phyloP scores from a whole-genome alignment of 169 alveolate genomes.

The Eimeria necatrix region DNA sequence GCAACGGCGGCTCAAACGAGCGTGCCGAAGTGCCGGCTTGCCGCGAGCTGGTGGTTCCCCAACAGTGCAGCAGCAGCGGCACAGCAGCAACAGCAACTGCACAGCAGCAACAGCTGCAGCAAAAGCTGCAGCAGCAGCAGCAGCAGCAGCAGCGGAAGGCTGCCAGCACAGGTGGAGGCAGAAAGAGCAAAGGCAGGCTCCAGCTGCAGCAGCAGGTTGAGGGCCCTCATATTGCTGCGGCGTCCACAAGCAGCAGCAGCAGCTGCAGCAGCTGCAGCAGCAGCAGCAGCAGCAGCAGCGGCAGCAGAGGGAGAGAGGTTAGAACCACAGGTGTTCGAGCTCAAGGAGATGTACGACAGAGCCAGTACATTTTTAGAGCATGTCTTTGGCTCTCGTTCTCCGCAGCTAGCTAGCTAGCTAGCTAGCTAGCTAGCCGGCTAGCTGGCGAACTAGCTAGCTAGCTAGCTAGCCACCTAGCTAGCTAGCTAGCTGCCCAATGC shows the following conservation, averaged over 20 bases:
- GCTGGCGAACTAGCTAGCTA: not conserved
- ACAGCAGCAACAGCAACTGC: not conserved
- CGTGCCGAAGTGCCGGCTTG: too few species aligned
- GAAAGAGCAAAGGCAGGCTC: not conserved
- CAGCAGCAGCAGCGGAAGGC: constrained; percentile 46
- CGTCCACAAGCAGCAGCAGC: not conserved
- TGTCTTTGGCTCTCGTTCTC: too few species aligned
- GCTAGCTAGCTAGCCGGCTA: not conserved
- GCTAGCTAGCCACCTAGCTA: not conserved
- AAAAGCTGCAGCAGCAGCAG: not conserved
- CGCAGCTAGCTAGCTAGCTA: not conserved
- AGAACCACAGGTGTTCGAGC: constrained; percentile 15
- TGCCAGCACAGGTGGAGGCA: not conserved
- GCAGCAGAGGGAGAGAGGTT: not conserved
- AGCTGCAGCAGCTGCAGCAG: not conserved
- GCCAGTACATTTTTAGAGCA: too few species aligned
- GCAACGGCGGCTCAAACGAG: too few species aligned
- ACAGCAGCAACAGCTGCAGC: constrained; percentile 16
- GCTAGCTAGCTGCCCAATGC: not conserved
- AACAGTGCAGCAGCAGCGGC: constrained; percentile 5
- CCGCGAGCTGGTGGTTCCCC: too few species aligned
- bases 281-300: constrained; percentile 34
- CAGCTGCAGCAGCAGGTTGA: constrained; percentile 12
- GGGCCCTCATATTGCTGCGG: too few species aligned
- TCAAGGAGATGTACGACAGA: not conserved